Evolutionary conservation across 1,139 yeast species (phyloP), one percentile per base, ranked within the genome.

Genomic region (Yamadazyma sp.): DNA sequence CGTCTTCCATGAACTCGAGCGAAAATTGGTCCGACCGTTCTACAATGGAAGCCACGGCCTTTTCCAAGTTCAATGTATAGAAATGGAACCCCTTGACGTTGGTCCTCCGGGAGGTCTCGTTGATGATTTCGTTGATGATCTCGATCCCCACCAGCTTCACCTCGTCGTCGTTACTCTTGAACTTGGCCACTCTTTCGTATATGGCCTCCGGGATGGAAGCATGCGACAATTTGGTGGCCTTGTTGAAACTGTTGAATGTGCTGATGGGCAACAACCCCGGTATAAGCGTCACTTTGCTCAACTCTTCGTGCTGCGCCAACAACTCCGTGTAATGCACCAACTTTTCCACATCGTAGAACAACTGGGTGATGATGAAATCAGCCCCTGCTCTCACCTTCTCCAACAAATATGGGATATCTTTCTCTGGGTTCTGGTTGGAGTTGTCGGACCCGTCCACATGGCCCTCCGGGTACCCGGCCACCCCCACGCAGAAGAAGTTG

Each of bases 221-320:
- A 64, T 89, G 95, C 17, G 96, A 85, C 42, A 94, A 69, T 56
- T 86, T 87, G 11, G 97, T 81, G 15, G 97, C 95, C 55, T 98
- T 79, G 43, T 84, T 79, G 55, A 92, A 89, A 34, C 91, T 81
- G 50, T 81, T 79, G 59, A 81, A 89, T 3, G 96, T 91, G 53
- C 91, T 89, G 28, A 94, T 83, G n/a, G 99, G 98, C 94, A 92
- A 86, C 50, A 92, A 69, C 1, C 98, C 98, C 0, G 98, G 98
- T 37, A 92, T 76, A 33, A 92, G 67, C 9, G 86, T 78, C 30
- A 84, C 64, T 38, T 65, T 54, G 36, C 58, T 56, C 42, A 72
- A 63, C 26, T 69, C 69, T 1, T 73, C 66, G 34, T 64, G 51
- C 12, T 54, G 40, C 28, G 58, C 50, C 32, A 77, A 55, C 47